Evolutionary conservation across 2,329 filamentous ascomycete species (phyloP), one percentile per base, ranked within the genome.

Genomic region (Calycina herbarum): DNA sequence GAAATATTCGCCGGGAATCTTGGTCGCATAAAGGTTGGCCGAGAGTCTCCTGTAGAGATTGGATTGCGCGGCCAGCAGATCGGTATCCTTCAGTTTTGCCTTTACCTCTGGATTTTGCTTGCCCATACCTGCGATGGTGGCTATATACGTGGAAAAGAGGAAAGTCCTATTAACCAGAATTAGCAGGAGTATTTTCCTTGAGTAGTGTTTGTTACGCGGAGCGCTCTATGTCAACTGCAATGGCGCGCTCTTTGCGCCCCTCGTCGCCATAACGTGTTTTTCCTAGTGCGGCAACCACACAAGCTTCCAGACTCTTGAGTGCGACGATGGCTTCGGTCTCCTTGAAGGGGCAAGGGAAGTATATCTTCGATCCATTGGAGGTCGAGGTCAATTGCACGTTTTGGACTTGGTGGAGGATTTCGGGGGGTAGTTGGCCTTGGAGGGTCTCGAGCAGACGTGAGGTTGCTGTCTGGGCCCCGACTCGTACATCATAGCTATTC

Each of bases 31-130:
- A 1, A 92, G 78, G 67, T 91, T 91, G 15, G 89, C 89, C 11
- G 89, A 90, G 76, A 92, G 82, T 67, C 90, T 86, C 10, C 90
- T 85, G 73, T 93, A 93, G 6, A 86, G 79, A 67, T 87, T 86
- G 1, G 89, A 91, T 74, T 93, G 90, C 1, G 90, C 90, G 67
- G 84, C 79, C 5, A 91, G 79, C 27, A 92, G 77, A 76, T 93
- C 90, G 72, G 89, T 93, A 71, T 92, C 89, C 73, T 80, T 81
- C 57, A 81, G 72, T 57, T 81, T 77, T 31, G 77, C 76, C 72
- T 82, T 83, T 56, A 83, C 81, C 54, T 80, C 77, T 3, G 79
- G 78, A 67, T 83, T 76, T 45, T 76, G 75, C 70, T 84, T 84
- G 59, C 78, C 78, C 73, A 85, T 78, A 29, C 83, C 83, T 27